phyloP scores from a whole-genome alignment of 2,329 filamentous ascomycete genomes.

The Parastagonospora nodorum region DNA sequence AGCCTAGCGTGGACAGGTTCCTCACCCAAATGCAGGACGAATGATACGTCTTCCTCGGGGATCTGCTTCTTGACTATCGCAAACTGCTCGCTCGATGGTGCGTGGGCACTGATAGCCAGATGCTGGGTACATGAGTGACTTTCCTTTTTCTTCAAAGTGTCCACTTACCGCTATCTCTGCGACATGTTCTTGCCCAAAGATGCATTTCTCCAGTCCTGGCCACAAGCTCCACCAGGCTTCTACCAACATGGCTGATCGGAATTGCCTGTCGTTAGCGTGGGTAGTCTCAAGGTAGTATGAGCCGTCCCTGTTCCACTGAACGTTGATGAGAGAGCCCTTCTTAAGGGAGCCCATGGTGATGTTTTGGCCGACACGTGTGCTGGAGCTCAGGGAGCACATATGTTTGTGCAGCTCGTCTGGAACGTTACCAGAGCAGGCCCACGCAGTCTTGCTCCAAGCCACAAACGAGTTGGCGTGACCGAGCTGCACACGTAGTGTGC shows the following conservation, averaged over 20 bases:
- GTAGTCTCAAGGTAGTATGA: conserved; percentile 23
- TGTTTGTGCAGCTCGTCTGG: conserved; percentile 10
- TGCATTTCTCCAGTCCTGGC: conserved; percentile 1
- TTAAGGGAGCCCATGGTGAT: conserved; percentile 17
- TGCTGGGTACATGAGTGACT: conserved; percentile 22
- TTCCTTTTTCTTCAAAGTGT: background rate
- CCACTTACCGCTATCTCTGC: conserved; percentile 26
- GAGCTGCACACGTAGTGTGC: conserved; percentile 29
- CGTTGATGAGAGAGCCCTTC: conserved; percentile 8
- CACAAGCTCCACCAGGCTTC: conserved; percentile 27
- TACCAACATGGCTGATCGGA: conserved; percentile 6
- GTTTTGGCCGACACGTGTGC: background rate
- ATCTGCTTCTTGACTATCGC: conserved; percentile 32
- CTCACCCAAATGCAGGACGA: conserved; percentile 22
- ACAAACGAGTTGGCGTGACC: conserved; percentile 29
- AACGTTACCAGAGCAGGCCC: conserved; percentile 19
- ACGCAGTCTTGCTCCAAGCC: conserved; percentile 22
- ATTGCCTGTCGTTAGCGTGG: conserved; percentile 14
- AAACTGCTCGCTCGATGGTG: conserved; percentile 24
- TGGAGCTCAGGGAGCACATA: conserved; percentile 12
- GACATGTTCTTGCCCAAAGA: conserved; percentile 1
- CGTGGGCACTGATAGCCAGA: conserved; percentile 26
- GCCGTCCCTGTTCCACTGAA: conserved; percentile 23
- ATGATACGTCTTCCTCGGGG: conserved; percentile 12
- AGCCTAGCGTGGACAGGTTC: conserved; percentile 19